These are phyloP conservation scores for Phoma sp. DNA, from an alignment of 2,329 filamentous ascomycete genomes.

Conservation along the genomic window DNA sequence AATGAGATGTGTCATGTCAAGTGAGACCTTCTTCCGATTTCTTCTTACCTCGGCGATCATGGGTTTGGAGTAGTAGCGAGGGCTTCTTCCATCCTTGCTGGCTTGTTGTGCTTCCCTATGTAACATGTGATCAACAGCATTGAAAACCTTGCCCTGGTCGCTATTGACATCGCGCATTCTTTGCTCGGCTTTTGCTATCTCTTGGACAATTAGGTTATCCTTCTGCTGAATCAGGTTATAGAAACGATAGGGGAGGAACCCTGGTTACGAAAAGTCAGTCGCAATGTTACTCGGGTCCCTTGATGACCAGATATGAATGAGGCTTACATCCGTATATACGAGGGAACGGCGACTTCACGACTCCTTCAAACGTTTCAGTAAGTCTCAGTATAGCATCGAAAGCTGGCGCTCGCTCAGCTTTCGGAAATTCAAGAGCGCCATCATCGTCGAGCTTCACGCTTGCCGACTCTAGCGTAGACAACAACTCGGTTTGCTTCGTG, in stretches of 20 bases:
- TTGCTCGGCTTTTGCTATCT: slow-evolving; percentile 12
- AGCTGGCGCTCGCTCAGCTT: slow-evolving; percentile 4
- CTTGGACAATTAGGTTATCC: neutral
- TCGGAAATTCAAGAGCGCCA: slow-evolving; percentile 4
- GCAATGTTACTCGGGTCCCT: too few relatives aligned
- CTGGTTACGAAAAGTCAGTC: neutral
- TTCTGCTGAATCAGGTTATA: neutral
- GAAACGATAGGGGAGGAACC: neutral
- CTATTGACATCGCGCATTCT: slow-evolving; percentile 11
- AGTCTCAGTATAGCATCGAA: slow-evolving; percentile 17
- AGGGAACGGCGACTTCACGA: slow-evolving; percentile 11
- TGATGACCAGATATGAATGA: too few relatives aligned
- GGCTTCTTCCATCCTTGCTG: slow-evolving; percentile 5
- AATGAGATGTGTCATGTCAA: neutral
- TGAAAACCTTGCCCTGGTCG: slow-evolving; percentile 5
- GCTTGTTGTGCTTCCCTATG: slow-evolving; percentile 14
- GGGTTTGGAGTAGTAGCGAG: slow-evolving; percentile 10
- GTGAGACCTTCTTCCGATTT: neutral
- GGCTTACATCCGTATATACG: neutral
- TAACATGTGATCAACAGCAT: slow-evolving; percentile 20
- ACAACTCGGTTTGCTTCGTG: slow-evolving; percentile 8
- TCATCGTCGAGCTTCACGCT: neutral
- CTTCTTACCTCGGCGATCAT: slow-evolving; percentile 18
- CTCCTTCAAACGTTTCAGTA: slow-evolving; percentile 12
- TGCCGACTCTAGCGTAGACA: neutral